phyloP scores from a whole-genome alignment of 108 stramenopile genomes.

The Skeletonema tropicum region DNA sequence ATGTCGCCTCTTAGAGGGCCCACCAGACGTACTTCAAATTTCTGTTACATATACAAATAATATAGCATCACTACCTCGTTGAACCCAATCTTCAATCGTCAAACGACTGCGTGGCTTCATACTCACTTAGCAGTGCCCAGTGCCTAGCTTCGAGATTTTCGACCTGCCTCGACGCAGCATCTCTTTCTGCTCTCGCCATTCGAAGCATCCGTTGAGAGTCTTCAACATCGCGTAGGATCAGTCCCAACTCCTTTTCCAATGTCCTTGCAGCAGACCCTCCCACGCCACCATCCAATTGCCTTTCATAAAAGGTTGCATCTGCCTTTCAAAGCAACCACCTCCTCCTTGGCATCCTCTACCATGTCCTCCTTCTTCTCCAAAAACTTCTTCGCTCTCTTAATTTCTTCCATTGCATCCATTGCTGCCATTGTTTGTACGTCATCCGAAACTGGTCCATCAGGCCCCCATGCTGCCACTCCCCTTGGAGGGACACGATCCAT shows the following conservation, averaged over 20 bases:
- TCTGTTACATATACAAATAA: background rate
- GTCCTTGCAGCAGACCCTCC: slow-evolving; percentile 25
- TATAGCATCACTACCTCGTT: background rate
- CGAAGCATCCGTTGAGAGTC: slow-evolving; percentile 70
- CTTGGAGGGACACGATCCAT: slow-evolving; percentile 80
- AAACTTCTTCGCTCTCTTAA: slow-evolving; percentile 53
- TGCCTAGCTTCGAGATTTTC: slow-evolving; percentile 67
- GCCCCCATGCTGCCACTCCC: slow-evolving; percentile 76
- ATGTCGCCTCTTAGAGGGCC: too few species aligned
- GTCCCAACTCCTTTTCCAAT: slow-evolving; percentile 49
- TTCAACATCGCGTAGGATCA: slow-evolving; percentile 68
- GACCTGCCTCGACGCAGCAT: slow-evolving; percentile 55
- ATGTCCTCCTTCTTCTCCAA: slow-evolving; percentile 56
- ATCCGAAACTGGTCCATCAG: slow-evolving; percentile 54
- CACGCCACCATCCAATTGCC: slow-evolving; percentile 30
- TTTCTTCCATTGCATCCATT: slow-evolving; percentile 73
- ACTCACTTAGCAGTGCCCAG: slow-evolving; percentile 79
- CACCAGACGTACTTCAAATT: too few species aligned
- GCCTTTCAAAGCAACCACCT: slow-evolving; percentile 72
- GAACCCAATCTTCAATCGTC: slow-evolving; percentile 13
- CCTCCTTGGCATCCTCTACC: slow-evolving; percentile 63
- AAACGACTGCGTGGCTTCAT: slow-evolving; percentile 61
- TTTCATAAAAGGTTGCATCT: slow-evolving; percentile 50
- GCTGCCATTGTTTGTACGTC: slow-evolving; percentile 74
- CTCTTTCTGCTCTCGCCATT: slow-evolving; percentile 54